Base-by-base conservation (phyloP, 2,329 filamentous ascomycete species). In the Furcasterigmium sp. region DNA sequence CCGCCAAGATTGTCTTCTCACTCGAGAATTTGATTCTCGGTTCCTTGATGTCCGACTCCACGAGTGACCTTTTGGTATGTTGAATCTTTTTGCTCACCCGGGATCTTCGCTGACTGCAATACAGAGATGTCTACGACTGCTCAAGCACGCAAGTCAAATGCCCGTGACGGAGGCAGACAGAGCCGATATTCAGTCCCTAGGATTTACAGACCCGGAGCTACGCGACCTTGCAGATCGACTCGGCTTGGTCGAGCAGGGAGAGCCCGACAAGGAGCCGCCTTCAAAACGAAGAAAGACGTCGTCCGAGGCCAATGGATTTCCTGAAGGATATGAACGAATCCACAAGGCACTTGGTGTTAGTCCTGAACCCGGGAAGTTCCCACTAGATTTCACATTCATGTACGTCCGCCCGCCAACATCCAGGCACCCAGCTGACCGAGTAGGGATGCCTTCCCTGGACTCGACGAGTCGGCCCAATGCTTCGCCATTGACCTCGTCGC, bases 401-500 rank as follows among this genome's bases (percentile, higher is more conserved):
- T 82, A 63, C 59, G 75, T 69, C 28, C 17, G 8, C 37, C 17
- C 25, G 11, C n/a, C 7, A 13, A 17, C 13, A 38, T 20, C 13
- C n/a, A n/a, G n/a, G n/a, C 19, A 21, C n/a, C 8, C 8, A 23
- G 17, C 39, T 41, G 8, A 41, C 30, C 6, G 8, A 11, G 3
- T 42, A 72, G 67, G 28, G 51, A 54, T 19, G 51, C 56, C 18
- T 81, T 81, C 53, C 53, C 67, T 11, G 55, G 60, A 13, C 59
- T 80, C 5, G 52, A 67, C 14, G 74, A 80, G 46, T 46, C 62
- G 8, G 63, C 72, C 19, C 74, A 78, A 54, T 78, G 73, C 51
- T 67, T 68, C 26, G 61, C 72, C 8, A 63, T 86, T 32, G 65
- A 78, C 29, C 57, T 73, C 10, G 56, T 89, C 13, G 77, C 80